A percentile compares a stretch with the other conserved stretches of the same genome.
Conservation (phyloP, 2,329 filamentous ascomycete species). For the Lomentospora prolificans region DNA sequence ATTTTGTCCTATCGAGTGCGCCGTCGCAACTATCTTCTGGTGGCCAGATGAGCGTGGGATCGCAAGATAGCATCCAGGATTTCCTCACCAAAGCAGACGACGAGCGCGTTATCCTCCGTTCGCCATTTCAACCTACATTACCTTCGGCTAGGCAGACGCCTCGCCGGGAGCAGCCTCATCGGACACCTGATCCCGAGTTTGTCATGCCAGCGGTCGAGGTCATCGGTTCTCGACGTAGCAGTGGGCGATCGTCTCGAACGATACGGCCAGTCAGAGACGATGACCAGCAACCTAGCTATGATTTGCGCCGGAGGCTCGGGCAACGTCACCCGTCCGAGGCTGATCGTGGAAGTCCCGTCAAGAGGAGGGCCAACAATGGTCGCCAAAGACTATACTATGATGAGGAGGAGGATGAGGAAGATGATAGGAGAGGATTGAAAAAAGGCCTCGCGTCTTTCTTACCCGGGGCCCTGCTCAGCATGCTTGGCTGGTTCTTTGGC, state of each 20-base stretch:
- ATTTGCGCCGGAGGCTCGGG: conserved; percentile 19
- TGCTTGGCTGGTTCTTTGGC: conserved; percentile 40
- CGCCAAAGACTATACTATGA: not conserved
- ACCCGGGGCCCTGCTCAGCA: conserved; percentile 27
- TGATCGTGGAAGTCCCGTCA: conserved; percentile 15
- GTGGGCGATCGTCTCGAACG: conserved; percentile 23
- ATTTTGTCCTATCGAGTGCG: conserved; percentile 28
- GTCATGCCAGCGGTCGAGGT: conserved; percentile 41
- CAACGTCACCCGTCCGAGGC: conserved; percentile 11
- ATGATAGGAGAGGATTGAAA: conserved; percentile 11
- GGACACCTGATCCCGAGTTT: conserved; percentile 40
- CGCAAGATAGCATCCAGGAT: conserved; percentile 46
- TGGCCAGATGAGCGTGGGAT: conserved; percentile 30
- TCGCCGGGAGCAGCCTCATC: conserved; percentile 17
- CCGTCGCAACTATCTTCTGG: conserved; percentile 38
- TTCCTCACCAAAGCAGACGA: conserved; percentile 44
- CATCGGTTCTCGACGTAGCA: conserved; percentile 26
- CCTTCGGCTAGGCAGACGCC: conserved; percentile 21
- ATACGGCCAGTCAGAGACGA: conserved; percentile 19
- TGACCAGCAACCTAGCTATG: conserved; percentile 12
- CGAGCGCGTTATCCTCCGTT: conserved; percentile 42
- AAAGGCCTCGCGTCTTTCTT: conserved; percentile 25
- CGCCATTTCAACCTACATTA: conserved; percentile 46
- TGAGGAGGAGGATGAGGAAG: conserved; percentile 4
- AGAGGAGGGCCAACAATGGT: conserved; percentile 12